phyloP scores from a whole-genome alignment of 495 filamentous ascomycete genomes.

The Diplogelasinospora grovesii region DNA sequence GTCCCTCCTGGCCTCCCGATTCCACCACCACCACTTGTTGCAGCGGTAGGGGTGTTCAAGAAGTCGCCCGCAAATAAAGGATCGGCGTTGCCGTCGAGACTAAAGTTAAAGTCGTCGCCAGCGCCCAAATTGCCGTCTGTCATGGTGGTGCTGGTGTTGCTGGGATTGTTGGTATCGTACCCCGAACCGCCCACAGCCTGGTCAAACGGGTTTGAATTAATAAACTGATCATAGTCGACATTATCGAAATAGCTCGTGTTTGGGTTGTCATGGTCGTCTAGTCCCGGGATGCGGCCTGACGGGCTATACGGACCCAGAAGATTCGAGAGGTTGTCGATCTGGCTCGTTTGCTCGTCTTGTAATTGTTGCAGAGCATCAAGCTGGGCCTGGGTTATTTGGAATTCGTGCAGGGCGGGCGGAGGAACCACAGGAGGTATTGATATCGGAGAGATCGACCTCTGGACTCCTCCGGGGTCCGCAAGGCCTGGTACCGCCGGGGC shows the following conservation, averaged over 20 bases:
- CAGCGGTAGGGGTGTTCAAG: no score
- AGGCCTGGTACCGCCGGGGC: no score
- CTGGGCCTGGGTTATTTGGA: constrained; percentile 60
- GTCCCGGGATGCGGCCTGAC: constrained; percentile 69
- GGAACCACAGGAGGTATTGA: constrained; percentile 54
- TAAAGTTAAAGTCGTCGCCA: constrained; percentile 9
- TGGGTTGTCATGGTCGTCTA: constrained; percentile 42
- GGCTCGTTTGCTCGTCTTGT: constrained; percentile 63
- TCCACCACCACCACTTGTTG: not conserved
- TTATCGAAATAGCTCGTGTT: constrained; percentile 37
- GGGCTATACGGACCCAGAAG: constrained; percentile 72
- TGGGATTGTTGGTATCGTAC: constrained; percentile 18
- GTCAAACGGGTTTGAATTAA: constrained; percentile 55
- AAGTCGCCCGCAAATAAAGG: no score
- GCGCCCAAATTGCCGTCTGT: not conserved
- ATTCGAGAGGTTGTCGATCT: constrained; percentile 63
- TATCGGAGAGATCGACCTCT: constrained; percentile 43
- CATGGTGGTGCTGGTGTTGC: no score
- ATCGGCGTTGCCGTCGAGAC: not conserved
- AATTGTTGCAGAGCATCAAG: constrained; percentile 68
- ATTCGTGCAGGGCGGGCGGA: constrained; percentile 47
- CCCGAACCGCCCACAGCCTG: not conserved
- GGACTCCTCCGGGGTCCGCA: no score
- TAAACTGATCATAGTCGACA: constrained; percentile 63
- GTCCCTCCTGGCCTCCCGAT: constrained; percentile 23